Conservation (phyloP, 2,329 filamentous ascomycete genomes). For the Beauveria rudraprayagi region DNA sequence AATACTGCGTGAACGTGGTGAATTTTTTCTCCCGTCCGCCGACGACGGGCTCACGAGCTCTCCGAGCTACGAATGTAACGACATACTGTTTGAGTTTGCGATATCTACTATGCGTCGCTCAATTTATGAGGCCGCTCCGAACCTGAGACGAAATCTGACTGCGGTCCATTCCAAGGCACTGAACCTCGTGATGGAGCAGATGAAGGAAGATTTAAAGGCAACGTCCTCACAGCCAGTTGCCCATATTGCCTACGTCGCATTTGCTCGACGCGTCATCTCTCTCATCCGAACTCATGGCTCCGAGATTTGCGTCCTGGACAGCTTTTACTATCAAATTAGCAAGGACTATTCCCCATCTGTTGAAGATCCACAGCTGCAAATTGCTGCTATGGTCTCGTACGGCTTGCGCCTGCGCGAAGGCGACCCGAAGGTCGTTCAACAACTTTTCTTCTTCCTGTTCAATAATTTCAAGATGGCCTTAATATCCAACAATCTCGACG, state of each 20-base stretch:
- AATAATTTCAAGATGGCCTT: constrained; percentile 50
- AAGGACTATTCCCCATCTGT: constrained; percentile 46
- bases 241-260: constrained; percentile 41
- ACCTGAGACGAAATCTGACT: constrained; percentile 28
- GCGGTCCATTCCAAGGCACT: constrained; percentile 36
- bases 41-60: constrained; percentile 27
- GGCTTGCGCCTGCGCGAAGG: constrained; percentile 46
- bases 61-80: constrained; percentile 41
- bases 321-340: constrained; percentile 49
- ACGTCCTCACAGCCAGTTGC: constrained; percentile 27
- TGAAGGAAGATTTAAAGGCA: constrained; percentile 40
- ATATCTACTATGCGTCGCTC: constrained; percentile 43
- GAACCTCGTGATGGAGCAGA: constrained; percentile 43
- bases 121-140: constrained; percentile 31
- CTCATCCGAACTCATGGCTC: constrained; percentile 46
- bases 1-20: constrained; percentile 32
- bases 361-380: constrained; percentile 49
- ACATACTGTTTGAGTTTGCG: constrained; percentile 40
- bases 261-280: constrained; percentile 43
- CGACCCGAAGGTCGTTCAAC: constrained; percentile 37
- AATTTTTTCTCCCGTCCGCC: constrained; percentile 36
- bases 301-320: constrained; percentile 45
- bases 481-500: constrained; percentile 37
- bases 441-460: constrained; percentile 49
- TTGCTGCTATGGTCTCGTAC: constrained; percentile 47